Base-by-base conservation (phyloP, 164 flowering plant genomes). In the Nymphaea colorata region DNA sequence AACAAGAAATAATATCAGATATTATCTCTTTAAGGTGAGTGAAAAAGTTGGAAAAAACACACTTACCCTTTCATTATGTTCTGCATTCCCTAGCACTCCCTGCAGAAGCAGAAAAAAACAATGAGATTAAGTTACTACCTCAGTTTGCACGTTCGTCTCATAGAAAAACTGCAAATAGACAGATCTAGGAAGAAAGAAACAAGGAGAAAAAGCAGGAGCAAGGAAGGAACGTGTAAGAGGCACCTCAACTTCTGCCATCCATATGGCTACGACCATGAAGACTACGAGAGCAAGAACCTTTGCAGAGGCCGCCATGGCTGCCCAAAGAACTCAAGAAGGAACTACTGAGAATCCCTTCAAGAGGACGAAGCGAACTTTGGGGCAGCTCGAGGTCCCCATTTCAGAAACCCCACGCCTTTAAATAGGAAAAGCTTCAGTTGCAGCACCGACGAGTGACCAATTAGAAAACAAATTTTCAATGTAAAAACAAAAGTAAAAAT, bases 211-310 rank as follows among this genome's bases (percentile, higher is more conserved):
- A 62, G 55, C n/a, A 66, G 3, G 5, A 45, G 3, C 43, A 16
- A 65, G 59, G 59, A 11, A 44, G 42, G 70, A 47, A 59, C 42
- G n/a, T 10, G 43, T 44, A 2, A 10, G n/a, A 44, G 60, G 36
- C 8, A 85, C 89, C 80, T 68, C 51, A 43, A 81, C 73, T 63
- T 81, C 78, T 14, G 85, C 75, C 83, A 84, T 75, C 69, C 86
- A 78, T 62, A 85, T 61, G 70, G 83, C 81, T 69, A 87, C 0
- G 75, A 87, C 75, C 36, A 80, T 82, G 62, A 87, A 67, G 43
- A 84, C 69, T 65, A 82, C 59, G 63, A 77, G 43, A 53, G 77
- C 84, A 59, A 70, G 64, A 60, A 73, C 65, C 77, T 75, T 82
- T n/a, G 80, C 71, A 85, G 11, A 47, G 55, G 72, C 78, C 71